phyloP scores from a whole-genome alignment of 2,329 filamentous ascomycete species.

The Monosporascus sp. region DNA sequence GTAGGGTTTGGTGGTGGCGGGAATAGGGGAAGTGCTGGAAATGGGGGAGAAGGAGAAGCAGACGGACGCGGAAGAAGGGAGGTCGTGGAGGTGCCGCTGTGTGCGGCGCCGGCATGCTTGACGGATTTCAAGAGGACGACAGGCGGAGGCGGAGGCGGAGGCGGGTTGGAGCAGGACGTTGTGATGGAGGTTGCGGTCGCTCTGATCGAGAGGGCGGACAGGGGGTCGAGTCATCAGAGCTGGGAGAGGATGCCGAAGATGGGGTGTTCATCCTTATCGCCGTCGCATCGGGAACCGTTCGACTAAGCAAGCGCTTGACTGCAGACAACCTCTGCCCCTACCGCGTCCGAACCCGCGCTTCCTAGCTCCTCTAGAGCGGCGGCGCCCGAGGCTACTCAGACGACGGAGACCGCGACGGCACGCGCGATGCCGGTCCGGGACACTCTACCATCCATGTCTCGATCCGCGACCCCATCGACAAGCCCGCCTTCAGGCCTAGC shows the following conservation, averaged over 20 bases:
- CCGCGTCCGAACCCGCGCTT: neutral
- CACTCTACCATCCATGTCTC: too few species aligned
- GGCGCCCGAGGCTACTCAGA: too few species aligned
- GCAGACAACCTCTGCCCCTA: too few species aligned
- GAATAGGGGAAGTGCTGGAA: constrained; percentile 1
- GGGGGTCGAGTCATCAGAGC: constrained; percentile 40
- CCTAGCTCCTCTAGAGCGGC: too few species aligned
- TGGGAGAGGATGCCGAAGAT: constrained; percentile 31
- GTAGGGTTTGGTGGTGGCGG: too few species aligned
- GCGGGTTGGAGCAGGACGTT: constrained; percentile 22
- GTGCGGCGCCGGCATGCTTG: constrained; percentile 40
- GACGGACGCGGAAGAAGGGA: constrained; percentile 27
- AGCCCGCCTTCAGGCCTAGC: too few species aligned
- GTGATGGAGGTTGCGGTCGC: constrained; percentile 37
- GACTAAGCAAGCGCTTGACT: too few species aligned
- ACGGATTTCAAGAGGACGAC: constrained; percentile 29
- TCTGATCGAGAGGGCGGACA: constrained; percentile 38
- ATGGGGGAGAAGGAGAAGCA: constrained; percentile 2
- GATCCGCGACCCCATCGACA: too few species aligned
- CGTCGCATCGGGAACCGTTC: neutral
- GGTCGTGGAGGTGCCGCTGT: constrained; percentile 43
- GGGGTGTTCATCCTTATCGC: neutral
- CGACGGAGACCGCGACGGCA: too few species aligned
- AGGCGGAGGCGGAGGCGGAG: constrained; percentile 20
- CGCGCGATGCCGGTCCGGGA: too few species aligned